Base-by-base conservation (phyloP, 805 yeast genomes). In the Cyberlindnera petersonii region DNA sequence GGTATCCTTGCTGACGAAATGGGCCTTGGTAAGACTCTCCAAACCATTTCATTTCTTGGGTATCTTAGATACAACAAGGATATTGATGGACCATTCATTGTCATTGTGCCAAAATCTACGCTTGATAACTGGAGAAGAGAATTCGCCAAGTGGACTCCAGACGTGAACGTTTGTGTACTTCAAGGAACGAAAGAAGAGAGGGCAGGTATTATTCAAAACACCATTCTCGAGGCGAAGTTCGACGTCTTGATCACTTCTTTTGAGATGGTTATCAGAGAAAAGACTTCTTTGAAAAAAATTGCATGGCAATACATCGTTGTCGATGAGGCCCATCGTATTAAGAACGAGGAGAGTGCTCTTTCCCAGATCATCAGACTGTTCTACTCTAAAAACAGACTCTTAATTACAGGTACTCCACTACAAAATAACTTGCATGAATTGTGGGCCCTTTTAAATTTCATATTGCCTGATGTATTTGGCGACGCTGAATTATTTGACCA, bases 1-100 rank as follows among this genome's bases (percentile, higher is more conserved):
- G 98, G 98, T 16, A 93, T 91, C 32, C 66, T 91, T 35, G 98
- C 98, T 10, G 98, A 91, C 64, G 98, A 91, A 60, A 91, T 93
- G 98, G 98, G 98, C 3, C 71, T 91, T 28, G 98, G 98, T 40
- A 91, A 91, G 62, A 91, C 98, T 5, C 67, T 93, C 40, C 98
- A 91, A 63, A 91, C 98, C 0, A 87, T 91, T 33, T 77, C 98
- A 2, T 93, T 91, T 53, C 65, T 91, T 34, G 98, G 97, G 0
- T 87, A 85, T 58, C 63, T 93, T 44, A 74, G 97, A 47, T 87
- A 86, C 56, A 68, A 80, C 39, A 79, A 79, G 52, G 74, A 78
- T 21, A 74, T 89, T 13, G 83, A 82, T 45, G 98, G 98, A 0
- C 98, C 98, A 0, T 86, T 82, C 55, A 75, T 93, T 32, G 79